Conservation (phyloP, 1,284 basidiomycete species). For the Ustilago tritici region DNA sequence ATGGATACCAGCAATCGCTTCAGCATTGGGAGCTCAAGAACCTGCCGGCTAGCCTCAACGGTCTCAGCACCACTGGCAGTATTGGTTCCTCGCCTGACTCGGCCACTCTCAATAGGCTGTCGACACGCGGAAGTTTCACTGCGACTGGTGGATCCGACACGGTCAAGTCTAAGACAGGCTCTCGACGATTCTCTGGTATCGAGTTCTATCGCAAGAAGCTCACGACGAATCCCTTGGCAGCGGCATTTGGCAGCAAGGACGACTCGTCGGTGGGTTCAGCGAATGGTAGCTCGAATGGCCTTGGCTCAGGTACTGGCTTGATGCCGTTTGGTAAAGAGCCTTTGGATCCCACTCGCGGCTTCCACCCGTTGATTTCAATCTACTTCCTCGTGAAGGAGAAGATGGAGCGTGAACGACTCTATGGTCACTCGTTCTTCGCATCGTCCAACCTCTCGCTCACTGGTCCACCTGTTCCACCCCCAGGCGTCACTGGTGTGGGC, state of each 20-base stretch:
- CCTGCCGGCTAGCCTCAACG: slow-evolving; percentile 38
- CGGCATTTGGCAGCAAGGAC: slow-evolving; percentile 51
- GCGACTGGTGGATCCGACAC: slow-evolving; percentile 29
- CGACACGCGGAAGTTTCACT: slow-evolving; percentile 34
- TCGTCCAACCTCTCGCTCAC: slow-evolving; percentile 80
- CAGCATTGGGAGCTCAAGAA: slow-evolving; percentile 78
- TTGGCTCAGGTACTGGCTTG: slow-evolving; percentile 48
- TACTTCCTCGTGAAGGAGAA: slow-evolving; percentile 96
- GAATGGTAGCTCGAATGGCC: slow-evolving; percentile 42
- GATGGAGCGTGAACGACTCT: slow-evolving; percentile 90
- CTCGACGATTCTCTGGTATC: slow-evolving; percentile 84
- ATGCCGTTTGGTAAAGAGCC: slow-evolving; percentile 69
- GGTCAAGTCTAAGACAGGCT: slow-evolving; percentile 55
- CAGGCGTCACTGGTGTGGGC: slow-evolving; percentile 11
- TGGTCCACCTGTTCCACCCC: slow-evolving; percentile 39
- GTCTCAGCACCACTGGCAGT: slow-evolving; percentile 64
- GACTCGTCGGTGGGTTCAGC: slow-evolving; percentile 29
- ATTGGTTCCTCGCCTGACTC: slow-evolving; percentile 55
- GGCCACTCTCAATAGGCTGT: slow-evolving; percentile 32
- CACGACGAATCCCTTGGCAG: slow-evolving; percentile 48
- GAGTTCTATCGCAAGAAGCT: slow-evolving; percentile 94
- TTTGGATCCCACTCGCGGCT: slow-evolving; percentile 88
- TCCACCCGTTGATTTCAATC: slow-evolving; percentile 94
- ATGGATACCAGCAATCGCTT: slow-evolving; percentile 81
- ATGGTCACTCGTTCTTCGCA: slow-evolving; percentile 92